Evolutionary conservation across 768 basidiomycete species (phyloP).

Genomic region (Mycena rosella): DNA sequence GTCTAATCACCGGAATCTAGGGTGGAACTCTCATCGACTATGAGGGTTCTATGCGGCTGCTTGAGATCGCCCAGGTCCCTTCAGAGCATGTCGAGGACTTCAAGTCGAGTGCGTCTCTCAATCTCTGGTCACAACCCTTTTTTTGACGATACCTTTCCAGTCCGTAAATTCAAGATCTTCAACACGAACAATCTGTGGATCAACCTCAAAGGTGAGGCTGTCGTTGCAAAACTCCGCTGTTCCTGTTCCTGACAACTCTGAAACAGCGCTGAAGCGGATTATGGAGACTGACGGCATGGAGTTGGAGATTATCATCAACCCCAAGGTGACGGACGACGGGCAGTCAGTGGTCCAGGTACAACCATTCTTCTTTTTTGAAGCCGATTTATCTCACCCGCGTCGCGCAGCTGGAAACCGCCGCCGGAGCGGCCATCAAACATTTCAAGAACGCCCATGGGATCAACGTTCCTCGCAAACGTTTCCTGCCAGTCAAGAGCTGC

Average conservation of each 20-base stretch:
- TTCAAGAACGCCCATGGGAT: constrained; percentile 93
- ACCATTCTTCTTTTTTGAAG: constrained; percentile 7
- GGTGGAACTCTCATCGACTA: constrained; percentile 93
- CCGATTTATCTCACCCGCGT: constrained; percentile 37
- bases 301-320: constrained; percentile 96
- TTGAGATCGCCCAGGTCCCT: constrained; percentile 96
- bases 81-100: constrained; percentile 95
- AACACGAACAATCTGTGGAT: constrained; percentile 90
- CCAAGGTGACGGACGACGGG: constrained; percentile 89
- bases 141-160: constrained; percentile 45
- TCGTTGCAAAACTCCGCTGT: not conserved
- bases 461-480: constrained; percentile 94
- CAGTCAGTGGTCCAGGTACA: constrained; percentile 83
- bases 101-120: constrained; percentile 70
- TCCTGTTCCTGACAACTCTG: constrained; percentile 12
- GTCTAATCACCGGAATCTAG: constrained; percentile 45
- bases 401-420: constrained; percentile 87
- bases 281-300: constrained; percentile 91
- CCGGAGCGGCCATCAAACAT: constrained; percentile 95
- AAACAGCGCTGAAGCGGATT: constrained; percentile 85
- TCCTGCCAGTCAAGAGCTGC: constrained; percentile 92
- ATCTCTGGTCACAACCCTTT: not conserved
- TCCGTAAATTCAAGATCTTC: constrained; percentile 95
- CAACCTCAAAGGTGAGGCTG: constrained; percentile 74
- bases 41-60: constrained; percentile 87